A percentile compares a stretch with the other conserved stretches of the same genome.
These are phyloP conservation scores for Paragyromitra xinjiangensis DNA, from an alignment of 495 filamentous ascomycete genomes.

Conservation along the genomic window DNA sequence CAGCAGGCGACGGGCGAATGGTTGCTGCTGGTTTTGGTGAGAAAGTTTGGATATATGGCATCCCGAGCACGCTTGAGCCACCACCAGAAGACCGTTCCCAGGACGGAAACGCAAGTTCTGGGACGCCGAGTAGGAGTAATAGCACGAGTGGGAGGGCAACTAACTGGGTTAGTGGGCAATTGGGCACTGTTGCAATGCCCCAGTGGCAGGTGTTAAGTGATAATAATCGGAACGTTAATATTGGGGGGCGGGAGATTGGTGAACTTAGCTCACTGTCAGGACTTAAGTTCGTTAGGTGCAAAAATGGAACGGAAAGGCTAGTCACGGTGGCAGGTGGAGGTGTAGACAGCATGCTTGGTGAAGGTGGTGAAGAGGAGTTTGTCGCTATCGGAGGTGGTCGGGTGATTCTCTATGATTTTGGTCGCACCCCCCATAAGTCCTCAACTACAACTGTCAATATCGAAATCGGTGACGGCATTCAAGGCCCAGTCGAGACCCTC, in stretches of 20 bases:
- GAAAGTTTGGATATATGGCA: constrained; percentile 80
- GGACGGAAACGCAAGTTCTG: constrained; percentile 40
- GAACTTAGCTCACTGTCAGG: constrained; percentile 67
- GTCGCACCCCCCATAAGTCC: constrained; percentile 61
- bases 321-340: constrained; percentile 80
- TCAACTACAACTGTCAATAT: constrained; percentile 63
- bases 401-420: constrained; percentile 80
- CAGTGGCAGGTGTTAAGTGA: constrained; percentile 77
- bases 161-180: constrained; percentile 52
- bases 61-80: constrained; percentile 77
- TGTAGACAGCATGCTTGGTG: constrained; percentile 66
- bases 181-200: constrained; percentile 60
- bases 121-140: constrained; percentile 54
- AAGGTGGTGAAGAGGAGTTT: constrained; percentile 77
- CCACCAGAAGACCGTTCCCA: constrained; percentile 47
- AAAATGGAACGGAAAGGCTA: constrained; percentile 67
- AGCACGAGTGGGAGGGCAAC: constrained; percentile 54
- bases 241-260: constrained; percentile 67
- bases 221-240: constrained; percentile 70
- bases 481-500: constrained; percentile 65
- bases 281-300: constrained; percentile 70
- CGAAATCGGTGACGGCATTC: constrained; percentile 75
- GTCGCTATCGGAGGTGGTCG: constrained; percentile 84
- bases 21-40: constrained; percentile 79
- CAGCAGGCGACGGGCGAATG: constrained; percentile 74